These are phyloP conservation scores for Colletotrichum gloeosporioides DNA, from an alignment of 2,329 filamentous ascomycete species.

Conservation along the genomic window DNA sequence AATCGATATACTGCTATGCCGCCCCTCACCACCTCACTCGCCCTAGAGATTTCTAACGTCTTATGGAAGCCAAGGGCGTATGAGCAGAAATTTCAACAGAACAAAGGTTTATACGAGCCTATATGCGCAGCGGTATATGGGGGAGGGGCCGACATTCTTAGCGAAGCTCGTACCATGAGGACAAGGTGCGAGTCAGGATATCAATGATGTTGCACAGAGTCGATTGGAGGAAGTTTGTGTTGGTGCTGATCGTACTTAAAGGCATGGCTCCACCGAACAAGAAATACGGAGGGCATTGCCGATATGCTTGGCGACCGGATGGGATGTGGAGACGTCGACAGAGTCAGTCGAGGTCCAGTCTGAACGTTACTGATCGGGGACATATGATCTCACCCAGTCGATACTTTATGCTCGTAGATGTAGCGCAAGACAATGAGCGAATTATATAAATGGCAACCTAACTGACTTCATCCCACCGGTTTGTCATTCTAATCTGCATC, in stretches of 20 bases:
- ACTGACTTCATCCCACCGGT: background rate
- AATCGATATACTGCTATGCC: too few relatives aligned
- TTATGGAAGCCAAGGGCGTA: too few relatives aligned
- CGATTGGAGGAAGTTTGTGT: fast-evolving
- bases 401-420: background rate
- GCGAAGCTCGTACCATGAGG: background rate
- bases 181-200: background rate
- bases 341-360: background rate
- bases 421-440: fast-evolving
- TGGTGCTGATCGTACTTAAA: background rate
- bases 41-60: too few relatives aligned
- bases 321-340: background rate
- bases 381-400: background rate
- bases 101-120: background rate
- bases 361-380: background rate
- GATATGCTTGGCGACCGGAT: background rate
- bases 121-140: background rate
- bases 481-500: fast-evolving
- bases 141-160: background rate
- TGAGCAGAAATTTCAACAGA: background rate
- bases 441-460: background rate
- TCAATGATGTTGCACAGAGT: fast-evolving
- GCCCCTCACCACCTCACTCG: too few relatives aligned
- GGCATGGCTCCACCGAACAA: background rate
- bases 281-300: background rate